Percentiles rank a stretch among this genome's conserved stretches.
phyloP scores from a whole-genome alignment of 176 grass and related monocot species.

The Dactylis glomerata region DNA sequence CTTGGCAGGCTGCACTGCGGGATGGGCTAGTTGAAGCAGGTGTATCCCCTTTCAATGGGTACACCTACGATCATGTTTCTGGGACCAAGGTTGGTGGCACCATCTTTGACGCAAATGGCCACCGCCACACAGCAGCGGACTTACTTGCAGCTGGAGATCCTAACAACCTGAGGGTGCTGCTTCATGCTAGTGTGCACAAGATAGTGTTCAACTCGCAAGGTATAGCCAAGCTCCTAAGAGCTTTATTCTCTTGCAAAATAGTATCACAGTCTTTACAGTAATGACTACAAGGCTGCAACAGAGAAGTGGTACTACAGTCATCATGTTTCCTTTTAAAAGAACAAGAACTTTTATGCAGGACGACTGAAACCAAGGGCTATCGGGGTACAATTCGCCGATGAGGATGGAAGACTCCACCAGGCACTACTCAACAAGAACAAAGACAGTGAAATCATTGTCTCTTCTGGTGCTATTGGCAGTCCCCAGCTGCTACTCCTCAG shows the following conservation, averaged over 20 bases:
- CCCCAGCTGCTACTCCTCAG: constrained; percentile 78
- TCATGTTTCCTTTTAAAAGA: constrained; percentile 23
- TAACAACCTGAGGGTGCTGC: constrained; percentile 59
- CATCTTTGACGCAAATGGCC: constrained; percentile 71
- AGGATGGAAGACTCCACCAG: constrained; percentile 53
- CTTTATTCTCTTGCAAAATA: constrained; percentile 2
- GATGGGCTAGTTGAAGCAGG: constrained; percentile 71
- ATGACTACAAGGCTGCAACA: constrained; percentile 20
- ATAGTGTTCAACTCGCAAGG: constrained; percentile 54
- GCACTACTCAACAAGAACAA: constrained; percentile 36
- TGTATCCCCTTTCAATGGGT: constrained; percentile 81
- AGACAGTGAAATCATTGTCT: constrained; percentile 61
- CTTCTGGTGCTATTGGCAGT: constrained; percentile 65
- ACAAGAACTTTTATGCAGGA: constrained; percentile 31
- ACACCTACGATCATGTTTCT: constrained; percentile 70
- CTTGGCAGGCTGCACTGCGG: constrained; percentile 65
- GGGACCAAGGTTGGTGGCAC: constrained; percentile 87
- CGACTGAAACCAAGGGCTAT: constrained; percentile 45
- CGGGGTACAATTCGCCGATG: constrained; percentile 70
- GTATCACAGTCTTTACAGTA: background rate
- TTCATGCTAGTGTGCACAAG: constrained; percentile 70
- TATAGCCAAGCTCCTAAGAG: constrained; percentile 22
- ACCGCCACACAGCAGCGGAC: constrained; percentile 79
- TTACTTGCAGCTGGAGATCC: constrained; percentile 67
- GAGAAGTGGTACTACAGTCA: background rate